Evolutionary conservation across 345 rosid species (phyloP).

Genomic region (Linum usitatissimum): DNA sequence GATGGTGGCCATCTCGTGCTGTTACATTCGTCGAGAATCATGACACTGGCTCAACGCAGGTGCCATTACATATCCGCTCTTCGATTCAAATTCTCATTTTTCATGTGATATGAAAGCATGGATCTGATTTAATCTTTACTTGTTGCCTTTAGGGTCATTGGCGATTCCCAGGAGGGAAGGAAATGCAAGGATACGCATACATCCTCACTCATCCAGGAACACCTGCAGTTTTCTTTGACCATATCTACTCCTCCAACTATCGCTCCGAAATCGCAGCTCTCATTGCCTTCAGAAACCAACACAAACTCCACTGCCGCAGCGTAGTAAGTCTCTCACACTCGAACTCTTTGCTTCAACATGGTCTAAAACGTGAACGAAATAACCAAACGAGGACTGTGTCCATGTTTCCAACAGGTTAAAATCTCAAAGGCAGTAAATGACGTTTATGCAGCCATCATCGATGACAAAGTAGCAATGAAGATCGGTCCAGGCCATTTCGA

Average conservation of each 20-base stretch:
- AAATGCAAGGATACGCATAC: slow-evolving; percentile 98
- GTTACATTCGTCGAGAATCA: slow-evolving; percentile 95
- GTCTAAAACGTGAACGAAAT: neutral
- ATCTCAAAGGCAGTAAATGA: slow-evolving; percentile 70
- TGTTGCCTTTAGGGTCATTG: slow-evolving; percentile 61
- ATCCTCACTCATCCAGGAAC: slow-evolving; percentile 96
- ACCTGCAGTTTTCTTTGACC: slow-evolving; percentile 85
- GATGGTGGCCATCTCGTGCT: slow-evolving; percentile 99
- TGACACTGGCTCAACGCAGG: slow-evolving; percentile 99
- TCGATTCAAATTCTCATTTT: no score
- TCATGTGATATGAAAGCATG: no score
- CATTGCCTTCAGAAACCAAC: slow-evolving; percentile 57
- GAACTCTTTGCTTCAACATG: neutral
- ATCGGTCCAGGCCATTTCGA: slow-evolving; percentile 86
- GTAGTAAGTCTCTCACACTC: slow-evolving; percentile 32
- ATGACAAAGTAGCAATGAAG: slow-evolving; percentile 73
- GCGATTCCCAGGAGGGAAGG: slow-evolving; percentile 92
- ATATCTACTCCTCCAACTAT: slow-evolving; percentile 51
- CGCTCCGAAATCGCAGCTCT: slow-evolving; percentile 60
- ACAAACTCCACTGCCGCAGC: slow-evolving; percentile 77
- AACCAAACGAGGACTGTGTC: neutral
- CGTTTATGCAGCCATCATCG: slow-evolving; percentile 75
- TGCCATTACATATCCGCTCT: slow-evolving; percentile 1
- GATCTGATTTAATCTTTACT: neutral
- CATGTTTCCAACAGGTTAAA: slow-evolving; percentile 35